phyloP scores from a whole-genome alignment of 228 moss, liverwort and hornwort species.

The Sphagnum magellanicum region DNA sequence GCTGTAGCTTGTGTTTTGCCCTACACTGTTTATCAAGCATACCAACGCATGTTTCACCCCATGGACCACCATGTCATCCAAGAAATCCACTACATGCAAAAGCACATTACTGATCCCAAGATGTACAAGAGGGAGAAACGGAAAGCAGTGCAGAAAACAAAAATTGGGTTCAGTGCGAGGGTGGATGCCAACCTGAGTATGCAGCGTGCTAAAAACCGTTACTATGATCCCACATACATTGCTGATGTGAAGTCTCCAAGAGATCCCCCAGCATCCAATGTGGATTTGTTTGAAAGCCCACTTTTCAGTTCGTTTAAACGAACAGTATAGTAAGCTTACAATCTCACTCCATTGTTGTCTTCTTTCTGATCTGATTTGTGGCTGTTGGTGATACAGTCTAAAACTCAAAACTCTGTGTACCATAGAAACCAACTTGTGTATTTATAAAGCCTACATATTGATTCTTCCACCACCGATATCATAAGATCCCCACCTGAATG shows the following conservation, averaged over 20 bases:
- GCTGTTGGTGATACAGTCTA: background rate
- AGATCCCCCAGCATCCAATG: constrained; percentile 31
- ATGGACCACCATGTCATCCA: constrained; percentile 91
- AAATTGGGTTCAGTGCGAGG: constrained; percentile 1
- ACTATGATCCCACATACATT: constrained; percentile 17
- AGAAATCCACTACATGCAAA: constrained; percentile 88
- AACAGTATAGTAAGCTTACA: constrained; percentile 7
- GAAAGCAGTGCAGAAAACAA: constrained; percentile 3
- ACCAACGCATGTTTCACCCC: constrained; percentile 53
- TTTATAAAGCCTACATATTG: constrained; percentile 15
- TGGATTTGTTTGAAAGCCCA: constrained; percentile 42
- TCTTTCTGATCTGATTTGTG: constrained; percentile 8
- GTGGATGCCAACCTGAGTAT: constrained; percentile 23
- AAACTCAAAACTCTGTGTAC: constrained; percentile 22
- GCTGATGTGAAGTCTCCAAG: constrained; percentile 2
- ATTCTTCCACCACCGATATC: background rate
- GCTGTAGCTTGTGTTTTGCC: constrained; percentile 39
- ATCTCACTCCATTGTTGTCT: constrained; percentile 6
- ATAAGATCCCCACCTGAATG: too few relatives aligned
- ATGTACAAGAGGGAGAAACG: background rate
- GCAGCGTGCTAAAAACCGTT: constrained; percentile 36
- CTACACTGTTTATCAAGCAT: constrained; percentile 34
- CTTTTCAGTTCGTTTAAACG: constrained; percentile 31
- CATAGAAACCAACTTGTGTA: constrained; percentile 42
- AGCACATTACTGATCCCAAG: constrained; percentile 36